Percentiles rank a stretch among this genome's conserved stretches.
phyloP scores from a whole-genome alignment of 1,284 basidiomycete genomes.

The Tilletia indica region DNA sequence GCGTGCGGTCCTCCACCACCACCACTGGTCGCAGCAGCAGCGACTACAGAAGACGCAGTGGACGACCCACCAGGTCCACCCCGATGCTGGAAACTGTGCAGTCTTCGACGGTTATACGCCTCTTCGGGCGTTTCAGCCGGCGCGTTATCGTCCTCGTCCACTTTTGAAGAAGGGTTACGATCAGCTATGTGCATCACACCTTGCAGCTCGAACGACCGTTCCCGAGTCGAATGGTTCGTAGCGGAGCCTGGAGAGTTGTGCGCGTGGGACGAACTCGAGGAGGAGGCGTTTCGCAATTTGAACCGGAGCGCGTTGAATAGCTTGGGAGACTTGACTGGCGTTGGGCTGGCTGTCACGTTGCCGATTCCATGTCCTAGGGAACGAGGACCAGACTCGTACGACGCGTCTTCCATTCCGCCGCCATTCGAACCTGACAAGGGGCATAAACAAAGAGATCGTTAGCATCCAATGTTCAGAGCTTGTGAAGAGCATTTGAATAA shows the following conservation, averaged over 20 bases:
- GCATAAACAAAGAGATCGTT: too few relatives aligned
- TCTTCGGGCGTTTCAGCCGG: background rate
- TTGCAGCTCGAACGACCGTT: background rate
- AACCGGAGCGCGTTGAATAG: constrained; percentile 5
- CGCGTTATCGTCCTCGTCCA: background rate
- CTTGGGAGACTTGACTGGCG: background rate
- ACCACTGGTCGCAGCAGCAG: background rate
- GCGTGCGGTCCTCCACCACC: background rate
- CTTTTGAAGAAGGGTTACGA: background rate
- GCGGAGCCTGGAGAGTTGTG: background rate
- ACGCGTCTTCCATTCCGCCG: too few relatives aligned
- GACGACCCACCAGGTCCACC: background rate
- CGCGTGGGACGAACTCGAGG: background rate
- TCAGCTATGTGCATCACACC: constrained; percentile 13
- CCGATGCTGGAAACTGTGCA: background rate
- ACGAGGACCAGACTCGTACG: too few relatives aligned
- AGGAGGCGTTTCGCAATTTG: background rate
- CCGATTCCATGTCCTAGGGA: too few relatives aligned
- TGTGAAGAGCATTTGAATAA: too few relatives aligned
- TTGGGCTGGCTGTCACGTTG: background rate
- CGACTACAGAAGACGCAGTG: background rate
- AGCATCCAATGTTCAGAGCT: too few relatives aligned
- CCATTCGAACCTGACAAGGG: too few relatives aligned
- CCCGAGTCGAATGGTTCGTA: background rate
- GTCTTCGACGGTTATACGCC: background rate